Conservation (phyloP, 179 eudicot genomes). For the Vitellaria paradoxa region DNA sequence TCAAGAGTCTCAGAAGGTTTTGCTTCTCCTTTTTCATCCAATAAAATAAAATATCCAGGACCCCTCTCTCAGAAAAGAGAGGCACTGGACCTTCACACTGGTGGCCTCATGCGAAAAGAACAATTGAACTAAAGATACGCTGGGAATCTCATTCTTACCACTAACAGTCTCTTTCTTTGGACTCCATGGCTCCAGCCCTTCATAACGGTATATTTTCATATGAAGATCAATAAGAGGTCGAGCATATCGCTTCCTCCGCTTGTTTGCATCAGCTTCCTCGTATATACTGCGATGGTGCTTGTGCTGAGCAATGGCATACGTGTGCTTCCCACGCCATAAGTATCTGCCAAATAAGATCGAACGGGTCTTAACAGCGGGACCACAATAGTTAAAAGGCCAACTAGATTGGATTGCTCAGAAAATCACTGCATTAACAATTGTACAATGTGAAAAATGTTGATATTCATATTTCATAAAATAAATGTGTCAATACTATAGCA, state of each 20-base stretch:
- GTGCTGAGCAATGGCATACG: slow-evolving; percentile 97
- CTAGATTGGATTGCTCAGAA: not conserved
- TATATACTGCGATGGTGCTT: slow-evolving; percentile 82
- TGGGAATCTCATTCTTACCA: slow-evolving; percentile 47
- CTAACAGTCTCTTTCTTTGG: slow-evolving; percentile 62
- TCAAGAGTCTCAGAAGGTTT: not conserved
- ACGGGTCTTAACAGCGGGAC: not conserved
- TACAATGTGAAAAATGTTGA: too few species aligned
- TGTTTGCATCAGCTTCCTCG: slow-evolving; percentile 98
- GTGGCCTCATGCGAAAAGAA: not conserved
- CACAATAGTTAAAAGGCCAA: slow-evolving; percentile 1
- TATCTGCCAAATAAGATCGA: slow-evolving; percentile 45
- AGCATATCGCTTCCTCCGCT: slow-evolving; percentile 94
- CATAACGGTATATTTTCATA: slow-evolving; percentile 83
- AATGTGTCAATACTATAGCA: not conserved
- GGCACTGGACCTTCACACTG: not conserved
- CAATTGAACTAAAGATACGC: not conserved
- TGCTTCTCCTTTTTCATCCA: not conserved
- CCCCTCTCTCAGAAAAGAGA: not conserved
- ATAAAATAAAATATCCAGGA: not conserved
- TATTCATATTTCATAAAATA: not conserved
- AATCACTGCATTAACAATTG: not conserved
- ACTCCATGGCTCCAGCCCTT: slow-evolving; percentile 90
- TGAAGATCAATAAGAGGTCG: slow-evolving; percentile 94
- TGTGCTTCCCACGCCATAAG: slow-evolving; percentile 92